Evolutionary conservation across 148 eudicot species (phyloP).

Genomic region (Persicaria tinctoria): DNA sequence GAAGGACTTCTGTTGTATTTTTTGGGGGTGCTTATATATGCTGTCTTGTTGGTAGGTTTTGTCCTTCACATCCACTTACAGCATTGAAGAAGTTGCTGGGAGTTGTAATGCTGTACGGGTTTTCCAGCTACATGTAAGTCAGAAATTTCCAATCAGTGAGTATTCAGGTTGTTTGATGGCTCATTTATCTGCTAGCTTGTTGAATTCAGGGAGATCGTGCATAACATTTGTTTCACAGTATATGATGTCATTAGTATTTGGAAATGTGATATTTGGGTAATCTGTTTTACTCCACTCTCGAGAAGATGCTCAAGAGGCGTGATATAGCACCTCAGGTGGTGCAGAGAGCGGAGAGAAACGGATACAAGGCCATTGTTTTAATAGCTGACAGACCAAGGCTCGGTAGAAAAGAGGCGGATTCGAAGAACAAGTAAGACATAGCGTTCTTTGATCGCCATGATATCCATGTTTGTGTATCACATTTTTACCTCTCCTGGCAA

Average conservation of each 20-base stretch:
- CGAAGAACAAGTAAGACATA: conserved; percentile 56
- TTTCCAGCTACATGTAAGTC: conserved; percentile 61
- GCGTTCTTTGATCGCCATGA: neutral
- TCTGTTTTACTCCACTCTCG: neutral
- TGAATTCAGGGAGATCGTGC: neutral
- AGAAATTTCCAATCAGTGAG: neutral
- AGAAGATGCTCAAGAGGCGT: conserved; percentile 59
- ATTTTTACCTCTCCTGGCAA: neutral
- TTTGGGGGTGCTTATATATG: neutral
- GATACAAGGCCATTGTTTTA: conserved; percentile 71
- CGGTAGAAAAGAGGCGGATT: conserved; percentile 75
- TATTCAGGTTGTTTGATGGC: neutral
- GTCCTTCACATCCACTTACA: conserved; percentile 50
- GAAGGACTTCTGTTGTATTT: neutral
- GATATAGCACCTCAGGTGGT: conserved; percentile 46
- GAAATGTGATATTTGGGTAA: neutral
- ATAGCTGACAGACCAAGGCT: conserved; percentile 75
- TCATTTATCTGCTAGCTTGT: neutral
- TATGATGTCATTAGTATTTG: neutral
- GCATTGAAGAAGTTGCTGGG: conserved; percentile 74
- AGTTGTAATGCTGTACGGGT: conserved; percentile 72
- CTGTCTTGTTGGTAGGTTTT: conserved; percentile 32
- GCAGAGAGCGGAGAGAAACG: conserved; percentile 64
- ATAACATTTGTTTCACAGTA: neutral
- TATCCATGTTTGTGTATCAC: neutral